phyloP scores from a whole-genome alignment of 208 protist genomes.

The Leishmania arabica region DNA sequence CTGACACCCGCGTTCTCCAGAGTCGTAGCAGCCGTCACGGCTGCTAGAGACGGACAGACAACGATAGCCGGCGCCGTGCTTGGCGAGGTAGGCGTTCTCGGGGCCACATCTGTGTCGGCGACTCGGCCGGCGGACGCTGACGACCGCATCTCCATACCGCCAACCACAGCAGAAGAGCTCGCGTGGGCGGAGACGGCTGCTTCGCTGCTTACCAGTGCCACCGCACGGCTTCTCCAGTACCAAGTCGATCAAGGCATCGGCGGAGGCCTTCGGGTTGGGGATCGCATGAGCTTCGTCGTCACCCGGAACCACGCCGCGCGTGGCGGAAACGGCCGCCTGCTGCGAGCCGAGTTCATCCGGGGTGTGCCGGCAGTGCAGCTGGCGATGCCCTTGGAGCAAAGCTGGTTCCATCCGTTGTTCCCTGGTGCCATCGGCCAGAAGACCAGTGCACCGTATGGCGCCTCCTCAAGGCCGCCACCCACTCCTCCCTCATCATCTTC shows the following conservation, averaged over 20 bases:
- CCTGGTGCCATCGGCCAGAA: conserved; percentile 36
- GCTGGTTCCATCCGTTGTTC: conserved; percentile 70
- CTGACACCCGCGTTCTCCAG: not conserved
- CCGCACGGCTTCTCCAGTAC: conserved; percentile 52
- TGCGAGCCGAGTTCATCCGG: conserved; percentile 70
- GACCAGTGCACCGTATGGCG: not conserved
- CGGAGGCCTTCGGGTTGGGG: conserved; percentile 32
- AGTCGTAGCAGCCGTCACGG: not conserved
- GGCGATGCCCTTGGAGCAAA: conserved; percentile 66
- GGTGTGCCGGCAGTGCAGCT: conserved; percentile 40
- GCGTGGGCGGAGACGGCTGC: conserved; percentile 34
- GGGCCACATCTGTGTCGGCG: not conserved
- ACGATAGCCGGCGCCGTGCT: not conserved
- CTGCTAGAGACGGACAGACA: not conserved
- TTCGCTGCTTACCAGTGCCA: conserved; percentile 40
- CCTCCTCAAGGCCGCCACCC: not conserved
- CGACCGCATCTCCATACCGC: conserved; percentile 23
- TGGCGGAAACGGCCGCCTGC: conserved; percentile 43
- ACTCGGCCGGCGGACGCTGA: conserved; percentile 9
- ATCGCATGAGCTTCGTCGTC: conserved; percentile 58
- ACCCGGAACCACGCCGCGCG: conserved; percentile 55
- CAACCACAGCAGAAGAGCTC: conserved; percentile 34
- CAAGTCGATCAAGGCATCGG: conserved; percentile 45
- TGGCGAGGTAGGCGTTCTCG: conserved; percentile 6
- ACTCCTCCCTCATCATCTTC: not conserved